Conservation (phyloP, 129 eudicot species). For the Chrysanthemum seticuspe region DNA sequence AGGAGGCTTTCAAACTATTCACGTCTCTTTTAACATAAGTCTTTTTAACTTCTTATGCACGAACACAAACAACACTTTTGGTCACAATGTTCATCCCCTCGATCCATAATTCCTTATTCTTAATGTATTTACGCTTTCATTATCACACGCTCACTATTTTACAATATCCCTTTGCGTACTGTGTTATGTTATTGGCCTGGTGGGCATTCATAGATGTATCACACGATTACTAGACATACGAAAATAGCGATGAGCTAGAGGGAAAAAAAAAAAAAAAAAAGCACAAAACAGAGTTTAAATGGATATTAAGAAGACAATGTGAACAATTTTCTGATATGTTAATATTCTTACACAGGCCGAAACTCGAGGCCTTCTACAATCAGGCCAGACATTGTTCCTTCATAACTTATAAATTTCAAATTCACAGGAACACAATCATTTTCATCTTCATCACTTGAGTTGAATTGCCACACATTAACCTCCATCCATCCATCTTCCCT, state of each 20-base stretch:
- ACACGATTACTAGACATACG: no score
- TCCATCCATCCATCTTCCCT: constrained; percentile 22
- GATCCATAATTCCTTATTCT: not conserved
- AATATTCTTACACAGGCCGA: not conserved
- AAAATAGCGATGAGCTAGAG: no score
- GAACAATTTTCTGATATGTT: no score
- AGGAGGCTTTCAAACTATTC: constrained; percentile 21
- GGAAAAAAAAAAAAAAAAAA: no score
- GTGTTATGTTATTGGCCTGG: no score
- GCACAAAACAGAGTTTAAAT: not conserved
- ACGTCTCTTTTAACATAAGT: constrained; percentile 26
- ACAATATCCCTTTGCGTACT: no score
- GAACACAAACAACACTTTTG: not conserved
- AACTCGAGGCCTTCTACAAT: constrained; percentile 4
- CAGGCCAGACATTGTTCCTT: constrained; percentile 11
- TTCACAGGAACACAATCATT: not conserved
- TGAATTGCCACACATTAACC: constrained; percentile 4
- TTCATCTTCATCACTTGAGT: not conserved
- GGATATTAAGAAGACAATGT: not conserved
- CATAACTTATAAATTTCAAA: constrained; percentile 16
- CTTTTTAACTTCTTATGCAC: not conserved
- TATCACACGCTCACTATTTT: no score
- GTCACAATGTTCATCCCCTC: not conserved
- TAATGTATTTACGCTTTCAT: not conserved
- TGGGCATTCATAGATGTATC: no score